Evolutionary conservation across 2,329 filamentous ascomycete genomes (phyloP).

Genomic region (Aspergillus calidoustus): DNA sequence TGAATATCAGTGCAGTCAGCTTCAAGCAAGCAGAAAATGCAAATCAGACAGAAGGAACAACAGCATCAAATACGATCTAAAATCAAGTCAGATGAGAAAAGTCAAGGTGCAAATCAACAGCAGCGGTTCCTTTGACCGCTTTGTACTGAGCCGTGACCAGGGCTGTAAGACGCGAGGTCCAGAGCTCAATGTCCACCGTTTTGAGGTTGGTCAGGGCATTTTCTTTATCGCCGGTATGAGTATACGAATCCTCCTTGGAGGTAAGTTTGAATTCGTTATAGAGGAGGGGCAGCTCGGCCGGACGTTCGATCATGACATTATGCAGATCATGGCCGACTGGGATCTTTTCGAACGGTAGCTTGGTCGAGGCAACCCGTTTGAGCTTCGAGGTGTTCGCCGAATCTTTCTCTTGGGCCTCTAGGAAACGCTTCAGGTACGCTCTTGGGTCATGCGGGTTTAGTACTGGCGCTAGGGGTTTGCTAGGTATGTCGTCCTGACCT

Average conservation of each 20-base stretch:
- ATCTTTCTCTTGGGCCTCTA: not conserved
- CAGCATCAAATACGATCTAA: not conserved
- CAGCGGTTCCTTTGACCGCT: constrained; percentile 10
- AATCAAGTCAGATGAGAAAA: constrained; percentile 17
- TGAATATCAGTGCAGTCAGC: not conserved
- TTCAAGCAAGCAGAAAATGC: not conserved
- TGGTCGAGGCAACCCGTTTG: constrained; percentile 26
- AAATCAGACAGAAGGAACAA: not conserved
- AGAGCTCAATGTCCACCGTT: constrained; percentile 19
- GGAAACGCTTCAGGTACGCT: constrained; percentile 35
- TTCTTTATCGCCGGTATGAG: constrained; percentile 12
- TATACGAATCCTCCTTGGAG: constrained; percentile 30
- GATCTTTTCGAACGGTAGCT: constrained; percentile 37
- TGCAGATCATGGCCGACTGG: constrained; percentile 31
- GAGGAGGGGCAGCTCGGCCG: constrained; percentile 13
- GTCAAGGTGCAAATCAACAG: constrained; percentile 22
- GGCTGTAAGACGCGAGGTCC: constrained; percentile 23
- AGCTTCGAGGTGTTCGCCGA: not conserved
- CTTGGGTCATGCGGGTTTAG: constrained; percentile 36
- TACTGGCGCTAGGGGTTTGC: not conserved
- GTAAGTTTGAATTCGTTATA: constrained; percentile 7
- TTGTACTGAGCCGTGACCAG: constrained; percentile 28
- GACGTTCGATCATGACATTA: constrained; percentile 22
- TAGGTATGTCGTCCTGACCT: not conserved
- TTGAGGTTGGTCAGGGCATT: constrained; percentile 20